phyloP scores from a whole-genome alignment of 2,329 filamentous ascomycete genomes.

The Botrytis paeoniae region DNA sequence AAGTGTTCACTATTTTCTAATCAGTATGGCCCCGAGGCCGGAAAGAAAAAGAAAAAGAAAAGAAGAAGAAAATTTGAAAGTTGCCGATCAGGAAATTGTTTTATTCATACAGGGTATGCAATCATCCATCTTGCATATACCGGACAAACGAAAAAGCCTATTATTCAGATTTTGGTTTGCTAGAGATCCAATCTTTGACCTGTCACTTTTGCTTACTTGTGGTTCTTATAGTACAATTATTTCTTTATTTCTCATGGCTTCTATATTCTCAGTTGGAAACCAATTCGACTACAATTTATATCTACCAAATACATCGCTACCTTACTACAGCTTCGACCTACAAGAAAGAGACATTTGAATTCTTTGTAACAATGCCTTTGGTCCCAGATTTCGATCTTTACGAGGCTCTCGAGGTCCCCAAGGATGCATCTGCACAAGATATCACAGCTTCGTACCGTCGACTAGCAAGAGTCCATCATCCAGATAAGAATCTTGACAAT shows the following conservation, averaged over 20 bases:
- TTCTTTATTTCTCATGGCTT: neutral
- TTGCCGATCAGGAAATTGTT: neutral
- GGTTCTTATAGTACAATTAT: neutral
- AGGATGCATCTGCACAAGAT: constrained; percentile 19
- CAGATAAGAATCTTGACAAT: constrained; percentile 28
- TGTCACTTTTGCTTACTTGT: neutral
- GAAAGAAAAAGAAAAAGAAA: neutral
- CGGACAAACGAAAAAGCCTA: neutral
- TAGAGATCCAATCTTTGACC: neutral
- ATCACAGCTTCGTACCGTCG: constrained; percentile 25
- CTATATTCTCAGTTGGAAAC: neutral
- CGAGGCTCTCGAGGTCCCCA: constrained; percentile 21
- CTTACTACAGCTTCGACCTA: neutral
- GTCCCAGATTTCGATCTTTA: constrained; percentile 25
- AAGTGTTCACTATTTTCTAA: neutral
- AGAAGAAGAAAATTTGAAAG: neutral
- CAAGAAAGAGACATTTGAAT: neutral
- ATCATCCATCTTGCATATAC: neutral
- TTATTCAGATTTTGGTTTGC: neutral
- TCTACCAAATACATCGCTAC: neutral
- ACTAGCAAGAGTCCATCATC: constrained; percentile 26
- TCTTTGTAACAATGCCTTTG: constrained; percentile 17
- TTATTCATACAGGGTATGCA: neutral
- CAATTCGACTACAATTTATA: neutral
- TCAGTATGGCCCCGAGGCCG: neutral